These are phyloP conservation scores for Ceratocystis destructans DNA, from an alignment of 2,329 filamentous ascomycete species.

Conservation along the genomic window DNA sequence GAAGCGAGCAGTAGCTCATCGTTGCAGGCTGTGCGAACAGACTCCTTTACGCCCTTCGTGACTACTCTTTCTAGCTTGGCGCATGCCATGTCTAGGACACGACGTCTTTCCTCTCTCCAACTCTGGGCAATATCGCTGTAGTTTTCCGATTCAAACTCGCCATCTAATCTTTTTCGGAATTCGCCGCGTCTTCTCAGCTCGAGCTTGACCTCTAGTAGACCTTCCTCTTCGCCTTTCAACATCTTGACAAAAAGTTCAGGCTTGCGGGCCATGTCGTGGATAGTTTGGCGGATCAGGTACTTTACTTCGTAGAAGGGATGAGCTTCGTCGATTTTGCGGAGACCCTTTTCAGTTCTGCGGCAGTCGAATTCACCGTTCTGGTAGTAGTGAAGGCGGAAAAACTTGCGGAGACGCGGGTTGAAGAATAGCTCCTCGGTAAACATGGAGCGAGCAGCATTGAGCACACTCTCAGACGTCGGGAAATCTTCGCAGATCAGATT, in stretches of 20 bases:
- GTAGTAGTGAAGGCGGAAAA: conserved; percentile 73
- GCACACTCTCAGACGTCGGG: conserved; percentile 57
- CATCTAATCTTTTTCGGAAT: conserved; percentile 63
- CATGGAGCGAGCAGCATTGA: conserved; percentile 70
- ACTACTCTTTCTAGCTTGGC: conserved; percentile 72
- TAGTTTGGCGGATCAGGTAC: conserved; percentile 80
- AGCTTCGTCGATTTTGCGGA: conserved; percentile 84
- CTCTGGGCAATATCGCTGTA: conserved; percentile 88
- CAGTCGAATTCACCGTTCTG: conserved; percentile 74
- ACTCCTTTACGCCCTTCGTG: conserved; percentile 86
- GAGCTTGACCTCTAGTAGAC: conserved; percentile 73
- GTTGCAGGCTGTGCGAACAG: conserved; percentile 83
- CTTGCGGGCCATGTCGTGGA: conserved; percentile 63
- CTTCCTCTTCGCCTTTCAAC: conserved; percentile 93
- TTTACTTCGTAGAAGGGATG: conserved; percentile 98
- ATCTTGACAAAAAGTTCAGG: conserved; percentile 92
- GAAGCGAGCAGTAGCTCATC: conserved; percentile 79
- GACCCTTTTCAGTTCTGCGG: conserved; percentile 80
- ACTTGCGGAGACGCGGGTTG: conserved; percentile 79
- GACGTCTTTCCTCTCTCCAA: conserved; percentile 80
- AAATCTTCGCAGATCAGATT: conserved; percentile 60
- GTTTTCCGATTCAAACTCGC: conserved; percentile 85
- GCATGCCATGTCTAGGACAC: conserved; percentile 70
- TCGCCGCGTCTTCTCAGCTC: conserved; percentile 60
- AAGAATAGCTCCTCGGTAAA: conserved; percentile 81